Evolutionary conservation across 495 filamentous ascomycete genomes (phyloP), one percentile per base, ranked within the genome.

Genomic region (Aspergillus baeticus): DNA sequence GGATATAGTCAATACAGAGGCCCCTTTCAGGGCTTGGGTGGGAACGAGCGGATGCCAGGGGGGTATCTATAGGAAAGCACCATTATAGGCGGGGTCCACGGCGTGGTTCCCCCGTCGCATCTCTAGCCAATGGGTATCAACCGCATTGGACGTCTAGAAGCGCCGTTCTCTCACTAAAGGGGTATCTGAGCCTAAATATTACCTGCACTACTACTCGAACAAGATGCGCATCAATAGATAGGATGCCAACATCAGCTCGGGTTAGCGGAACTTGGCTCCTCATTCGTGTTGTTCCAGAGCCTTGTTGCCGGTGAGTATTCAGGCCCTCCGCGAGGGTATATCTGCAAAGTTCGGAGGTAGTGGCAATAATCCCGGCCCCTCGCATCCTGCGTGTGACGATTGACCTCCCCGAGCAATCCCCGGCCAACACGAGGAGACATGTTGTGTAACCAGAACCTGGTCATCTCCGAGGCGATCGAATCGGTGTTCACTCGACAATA

Each of bases 381-480:
- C 18, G 55, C 55, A 52, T 57, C 11, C 7, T 46, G 29, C n/a
- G 41, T 21, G 45, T 46, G 41, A 37, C 37, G 5, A 31, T 44
- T 51, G 36, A 39, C 22, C 23, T 26, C 22, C 7, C 10, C 15
- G 34, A 43, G 48, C 21, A 59, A 53, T 59, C 38, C 23, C 50
- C 56, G 50, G 46, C 42, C 33, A 42, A 59, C 56, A 59, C 49
- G 56, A 59, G 55, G 55, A 54, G 18, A 34, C 10, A 45, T 34
- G 49, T 35, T 20, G 56, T 52, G 50, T 41, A 46, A 47, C 56
- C 33, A 7, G n/a, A 20, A 43, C 41, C 21, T 46, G n/a, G 10
- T 14, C 33, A 37, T 33, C 22, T 13, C 23, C 49, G 6, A 42
- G 17, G 1, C 26, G 1, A 33, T 31, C 49, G 15, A 42, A 42